A percentile compares a stretch with the other conserved stretches of the same genome.
Conservation (phyloP, 768 basidiomycete genomes). For the Podaxis sp. region DNA sequence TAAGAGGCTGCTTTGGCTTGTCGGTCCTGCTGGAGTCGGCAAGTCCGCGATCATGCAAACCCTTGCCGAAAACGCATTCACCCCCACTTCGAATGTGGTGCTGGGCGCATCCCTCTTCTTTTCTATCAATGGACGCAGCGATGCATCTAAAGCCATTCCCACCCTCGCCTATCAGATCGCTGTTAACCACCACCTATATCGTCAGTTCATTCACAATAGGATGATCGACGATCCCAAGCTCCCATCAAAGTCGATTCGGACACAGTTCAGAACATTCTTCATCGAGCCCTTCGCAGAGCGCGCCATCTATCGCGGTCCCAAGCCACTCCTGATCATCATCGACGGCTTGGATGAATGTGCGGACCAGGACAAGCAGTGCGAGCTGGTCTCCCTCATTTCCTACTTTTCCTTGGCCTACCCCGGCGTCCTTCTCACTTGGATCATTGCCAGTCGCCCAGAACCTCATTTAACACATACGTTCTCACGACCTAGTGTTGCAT, state of each 20-base stretch:
- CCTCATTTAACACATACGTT: background rate
- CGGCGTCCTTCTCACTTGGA: background rate
- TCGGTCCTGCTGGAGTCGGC: background rate
- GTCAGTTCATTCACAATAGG: slow-evolving; percentile 1
- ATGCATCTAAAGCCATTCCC: background rate
- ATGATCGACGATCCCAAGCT: slow-evolving; percentile 12
- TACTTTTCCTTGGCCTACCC: background rate
- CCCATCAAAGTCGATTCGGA: slow-evolving; percentile 5
- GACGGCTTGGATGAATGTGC: background rate
- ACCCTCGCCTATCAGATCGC: slow-evolving; percentile 25
- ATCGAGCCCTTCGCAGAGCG: slow-evolving; percentile 13
- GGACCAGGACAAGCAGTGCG: background rate
- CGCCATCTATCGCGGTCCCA: background rate
- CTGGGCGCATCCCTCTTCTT: background rate
- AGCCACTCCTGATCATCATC: background rate
- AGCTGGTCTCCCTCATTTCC: background rate
- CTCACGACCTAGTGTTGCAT: background rate
- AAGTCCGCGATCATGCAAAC: slow-evolving; percentile 2
- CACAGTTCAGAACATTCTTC: slow-evolving; percentile 18
- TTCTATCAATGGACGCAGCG: background rate
- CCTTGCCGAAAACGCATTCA: background rate
- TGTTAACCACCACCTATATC: background rate
- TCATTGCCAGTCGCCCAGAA: slow-evolving; percentile 5
- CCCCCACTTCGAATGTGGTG: background rate
- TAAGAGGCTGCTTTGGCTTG: background rate